These are phyloP conservation scores for Teunomyces lycoperdinae DNA, from an alignment of 805 yeast species.

Conservation along the genomic window DNA sequence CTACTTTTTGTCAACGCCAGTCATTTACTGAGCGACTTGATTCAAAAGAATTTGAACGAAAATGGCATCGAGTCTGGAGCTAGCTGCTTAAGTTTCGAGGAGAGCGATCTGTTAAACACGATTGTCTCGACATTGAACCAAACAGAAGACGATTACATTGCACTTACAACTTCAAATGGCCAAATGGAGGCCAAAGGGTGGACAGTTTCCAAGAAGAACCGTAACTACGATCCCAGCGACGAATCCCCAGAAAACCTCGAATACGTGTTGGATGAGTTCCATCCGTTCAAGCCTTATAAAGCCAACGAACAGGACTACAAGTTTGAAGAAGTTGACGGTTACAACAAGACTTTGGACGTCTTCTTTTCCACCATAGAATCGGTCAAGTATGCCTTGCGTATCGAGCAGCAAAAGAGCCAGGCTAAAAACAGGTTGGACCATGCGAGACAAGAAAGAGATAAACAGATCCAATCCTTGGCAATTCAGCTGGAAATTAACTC, in stretches of 20 bases:
- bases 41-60: conserved; percentile 54
- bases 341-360: conserved; percentile 76
- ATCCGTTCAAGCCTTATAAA: conserved; percentile 59
- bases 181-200: conserved; percentile 48
- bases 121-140: conserved; percentile 42
- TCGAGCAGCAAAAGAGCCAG: conserved; percentile 72
- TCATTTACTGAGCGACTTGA: conserved; percentile 74
- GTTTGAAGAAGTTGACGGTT: conserved; percentile 54
- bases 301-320: conserved; percentile 31
- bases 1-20: conserved; percentile 65
- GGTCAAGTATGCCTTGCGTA: conserved; percentile 66
- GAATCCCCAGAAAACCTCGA: conserved; percentile 38
- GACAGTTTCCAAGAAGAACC: conserved; percentile 62
- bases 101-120: conserved; percentile 24
- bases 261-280: conserved; percentile 60
- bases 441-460: conserved; percentile 71
- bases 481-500: conserved; percentile 62
- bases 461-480: conserved; percentile 63
- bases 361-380: conserved; percentile 86
- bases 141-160: conserved; percentile 44
- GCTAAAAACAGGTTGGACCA: conserved; percentile 72
- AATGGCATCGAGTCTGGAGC: conserved; percentile 47
- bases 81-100: conserved; percentile 28
- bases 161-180: conserved; percentile 30
- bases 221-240: conserved; percentile 36